Evolutionary conservation across 2,329 filamentous ascomycete genomes (phyloP).

Genomic region (Lasiodiplodia theobromae): DNA sequence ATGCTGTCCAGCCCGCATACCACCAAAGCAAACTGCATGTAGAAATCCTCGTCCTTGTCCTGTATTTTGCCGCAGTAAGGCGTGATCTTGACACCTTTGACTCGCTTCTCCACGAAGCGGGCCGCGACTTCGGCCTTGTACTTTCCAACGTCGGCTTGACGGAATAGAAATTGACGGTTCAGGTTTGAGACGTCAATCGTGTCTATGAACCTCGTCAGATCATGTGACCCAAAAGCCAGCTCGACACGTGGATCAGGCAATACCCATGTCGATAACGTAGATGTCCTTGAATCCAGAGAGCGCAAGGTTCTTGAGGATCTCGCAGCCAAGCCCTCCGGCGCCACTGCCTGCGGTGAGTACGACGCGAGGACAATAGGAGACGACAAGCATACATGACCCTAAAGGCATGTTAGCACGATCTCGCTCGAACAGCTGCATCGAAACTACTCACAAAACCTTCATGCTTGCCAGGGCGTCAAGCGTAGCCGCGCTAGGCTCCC

Average conservation of each 20-base stretch:
- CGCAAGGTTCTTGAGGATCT: conserved; percentile 95
- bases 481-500: conserved; percentile 61
- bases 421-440: neutral
- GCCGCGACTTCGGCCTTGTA: conserved; percentile 94
- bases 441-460: conserved; percentile 68
- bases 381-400: conserved; percentile 49
- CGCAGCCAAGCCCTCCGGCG: conserved; percentile 91
- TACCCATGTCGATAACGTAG: conserved; percentile 98
- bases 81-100: conserved; percentile 90
- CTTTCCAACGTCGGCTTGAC: conserved; percentile 87
- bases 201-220: conserved; percentile 59
- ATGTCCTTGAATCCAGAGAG: conserved; percentile 96
- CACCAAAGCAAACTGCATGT: conserved; percentile 94
- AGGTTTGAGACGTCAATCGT: conserved; percentile 99
- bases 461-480: conserved; percentile 43
- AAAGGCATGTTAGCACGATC: neutral
- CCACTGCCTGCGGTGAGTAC: conserved; percentile 66
- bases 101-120: conserved; percentile 85
- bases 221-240: conserved; percentile 14
- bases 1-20: conserved; percentile 97
- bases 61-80: conserved; percentile 95
- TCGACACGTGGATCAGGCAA: conserved; percentile 35
- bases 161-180: conserved; percentile 97
- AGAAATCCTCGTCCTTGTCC: conserved; percentile 95
- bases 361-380: conserved; percentile 38